Base-by-base conservation (phyloP, 2,329 filamentous ascomycete species). In the Cladosporium sp. region DNA sequence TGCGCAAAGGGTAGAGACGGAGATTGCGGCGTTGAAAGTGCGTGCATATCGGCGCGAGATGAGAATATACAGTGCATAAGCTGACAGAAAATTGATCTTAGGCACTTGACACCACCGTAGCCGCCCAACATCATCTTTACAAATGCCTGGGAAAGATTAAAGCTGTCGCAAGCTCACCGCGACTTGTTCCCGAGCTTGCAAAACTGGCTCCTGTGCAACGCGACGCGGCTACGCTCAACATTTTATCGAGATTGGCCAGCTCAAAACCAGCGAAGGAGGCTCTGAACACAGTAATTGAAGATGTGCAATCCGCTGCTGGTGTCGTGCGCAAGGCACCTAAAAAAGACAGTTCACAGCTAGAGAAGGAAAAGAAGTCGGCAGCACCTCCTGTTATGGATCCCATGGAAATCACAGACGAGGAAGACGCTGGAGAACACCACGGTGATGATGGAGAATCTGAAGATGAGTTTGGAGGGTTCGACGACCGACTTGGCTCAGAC, bases 1-100 rank as follows among this genome's bases (percentile, higher is more conserved):
- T 66, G 74, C 82, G 20, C 74, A 77, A 58, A 78, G 88, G 19
- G 74, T 92, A 32, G 82, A 89, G 61, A 80, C 81, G 34, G 89
- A 87, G 66, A 79, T 85, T 44, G 71, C 75, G 44, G 79, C 79
- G 20, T 68, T 86, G 52, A 87, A 86, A 75, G 79, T 80, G 67
- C 58, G 66, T 60, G 8, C 5, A 12, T 24, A 39, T 22, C 17
- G 37, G 32, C 19, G 54, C 25, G 20, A n/a, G 20, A 35, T 6
- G 17, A 13, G 10, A 36, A 8, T 36, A n/a, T 45, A 12, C 7
- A 39, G 22, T 28, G 24, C 20, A 34, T 24, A 48, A 34, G 53
- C 53, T 56, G 53, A 56, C 44, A n/a, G 53, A 15, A 19, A 24
- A 4, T 24, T 28, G n/a, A 53, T 22, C 22, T 61, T 64, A 82